A percentile compares a stretch with the other conserved stretches of the same genome.
Evolutionary conservation across 257 asterid genomes (phyloP).

Genomic region (Solanum okadae): DNA sequence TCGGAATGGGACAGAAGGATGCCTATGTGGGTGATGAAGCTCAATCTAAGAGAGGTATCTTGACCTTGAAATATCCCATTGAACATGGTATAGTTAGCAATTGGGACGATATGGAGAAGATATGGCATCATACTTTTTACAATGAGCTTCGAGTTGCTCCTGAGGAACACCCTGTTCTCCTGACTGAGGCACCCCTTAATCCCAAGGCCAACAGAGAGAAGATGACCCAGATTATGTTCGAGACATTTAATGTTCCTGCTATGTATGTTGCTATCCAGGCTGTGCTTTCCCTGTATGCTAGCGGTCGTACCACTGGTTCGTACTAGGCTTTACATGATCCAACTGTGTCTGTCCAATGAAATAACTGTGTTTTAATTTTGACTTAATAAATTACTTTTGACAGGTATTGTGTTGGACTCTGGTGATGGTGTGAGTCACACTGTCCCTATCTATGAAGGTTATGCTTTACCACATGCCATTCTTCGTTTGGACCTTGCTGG

Average conservation of each 20-base stretch:
- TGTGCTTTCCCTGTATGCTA: slow-evolving; percentile 43
- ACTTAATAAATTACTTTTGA: neutral
- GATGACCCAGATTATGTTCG: slow-evolving; percentile 47
- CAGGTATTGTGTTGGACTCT: slow-evolving; percentile 46
- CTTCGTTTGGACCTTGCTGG: slow-evolving; percentile 47
- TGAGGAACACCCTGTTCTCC: slow-evolving; percentile 41
- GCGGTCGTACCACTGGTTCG: slow-evolving; percentile 49
- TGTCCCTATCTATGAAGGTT: slow-evolving; percentile 41
- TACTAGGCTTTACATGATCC: neutral
- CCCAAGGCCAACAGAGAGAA: slow-evolving; percentile 48
- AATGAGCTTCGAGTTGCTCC: slow-evolving; percentile 50
- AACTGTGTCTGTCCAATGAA: neutral
- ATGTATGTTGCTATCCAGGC: slow-evolving; percentile 50
- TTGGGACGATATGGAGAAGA: slow-evolving; percentile 48
- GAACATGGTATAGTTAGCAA: slow-evolving; percentile 44
- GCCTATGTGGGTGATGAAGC: slow-evolving; percentile 46
- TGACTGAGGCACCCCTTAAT: slow-evolving; percentile 47
- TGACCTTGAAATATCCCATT: slow-evolving; percentile 39
- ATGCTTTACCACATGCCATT: slow-evolving; percentile 42
- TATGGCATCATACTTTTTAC: slow-evolving; percentile 49
- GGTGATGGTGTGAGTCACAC: slow-evolving; percentile 50
- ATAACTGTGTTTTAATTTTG: neutral
- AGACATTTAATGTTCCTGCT: slow-evolving; percentile 40
- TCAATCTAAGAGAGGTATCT: slow-evolving; percentile 43
- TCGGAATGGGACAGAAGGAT: slow-evolving; percentile 50